Evolutionary conservation across 2,329 filamentous ascomycete genomes (phyloP).

Genomic region (Colletotrichum sp.): DNA sequence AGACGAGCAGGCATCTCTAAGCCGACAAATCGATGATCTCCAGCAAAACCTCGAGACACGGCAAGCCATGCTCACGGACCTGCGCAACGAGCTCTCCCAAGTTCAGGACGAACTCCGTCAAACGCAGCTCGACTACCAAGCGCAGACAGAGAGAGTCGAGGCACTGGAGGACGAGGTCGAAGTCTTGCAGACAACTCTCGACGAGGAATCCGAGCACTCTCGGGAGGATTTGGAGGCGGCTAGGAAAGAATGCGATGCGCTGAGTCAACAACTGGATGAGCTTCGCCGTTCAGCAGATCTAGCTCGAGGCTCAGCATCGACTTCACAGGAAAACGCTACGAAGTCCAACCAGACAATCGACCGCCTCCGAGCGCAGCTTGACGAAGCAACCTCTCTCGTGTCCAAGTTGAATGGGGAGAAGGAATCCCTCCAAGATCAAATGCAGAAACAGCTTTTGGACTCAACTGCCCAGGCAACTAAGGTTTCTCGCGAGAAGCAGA

Average conservation of each 20-base stretch:
- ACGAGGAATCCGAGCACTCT: conserved; percentile 68
- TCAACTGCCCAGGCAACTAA: conserved; percentile 62
- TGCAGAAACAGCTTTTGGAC: conserved; percentile 64
- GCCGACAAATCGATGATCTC: conserved; percentile 76
- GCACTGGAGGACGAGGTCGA: conserved; percentile 79
- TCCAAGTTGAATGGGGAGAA: conserved; percentile 17
- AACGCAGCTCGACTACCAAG: conserved; percentile 66
- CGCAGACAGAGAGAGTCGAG: conserved; percentile 69
- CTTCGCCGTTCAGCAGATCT: conserved; percentile 28
- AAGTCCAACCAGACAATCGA: conserved; percentile 42
- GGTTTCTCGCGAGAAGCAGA: conserved; percentile 64
- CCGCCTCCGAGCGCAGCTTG: conserved; percentile 14
- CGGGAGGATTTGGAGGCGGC: conserved; percentile 50
- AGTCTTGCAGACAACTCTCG: conserved; percentile 69
- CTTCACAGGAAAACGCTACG: conserved; percentile 14
- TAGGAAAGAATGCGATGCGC: conserved; percentile 48
- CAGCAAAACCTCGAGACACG: conserved; percentile 73
- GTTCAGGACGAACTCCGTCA: conserved; percentile 75
- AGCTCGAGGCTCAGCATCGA: conserved; percentile 8
- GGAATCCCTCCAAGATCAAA: conserved; percentile 52
- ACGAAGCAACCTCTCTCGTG: conserved; percentile 18
- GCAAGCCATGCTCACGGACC: conserved; percentile 67
- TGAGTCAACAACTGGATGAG: conserved; percentile 48
- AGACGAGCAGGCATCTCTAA: conserved; percentile 73
- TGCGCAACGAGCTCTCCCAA: conserved; percentile 69